Conservation (phyloP, 2,329 filamentous ascomycete species). For the Pestalotiopsis sp. region DNA sequence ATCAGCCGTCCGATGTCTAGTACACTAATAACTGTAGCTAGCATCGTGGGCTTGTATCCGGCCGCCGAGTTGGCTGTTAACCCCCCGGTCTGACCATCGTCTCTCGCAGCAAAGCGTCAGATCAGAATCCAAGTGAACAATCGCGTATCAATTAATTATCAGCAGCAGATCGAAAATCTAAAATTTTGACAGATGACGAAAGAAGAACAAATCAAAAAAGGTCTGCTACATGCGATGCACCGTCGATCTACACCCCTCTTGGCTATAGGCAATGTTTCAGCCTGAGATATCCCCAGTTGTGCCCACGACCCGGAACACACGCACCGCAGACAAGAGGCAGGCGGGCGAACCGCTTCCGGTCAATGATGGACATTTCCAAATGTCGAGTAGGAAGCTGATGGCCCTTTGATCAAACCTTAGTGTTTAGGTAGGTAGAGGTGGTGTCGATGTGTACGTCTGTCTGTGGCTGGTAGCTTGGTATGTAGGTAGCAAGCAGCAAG, state of each 20-base stretch:
- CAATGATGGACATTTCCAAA: slow-evolving; percentile 1
- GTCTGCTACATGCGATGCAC: background rate
- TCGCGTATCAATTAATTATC: background rate
- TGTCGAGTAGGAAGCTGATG: background rate
- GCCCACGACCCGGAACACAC: background rate
- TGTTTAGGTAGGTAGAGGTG: background rate
- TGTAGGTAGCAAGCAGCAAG: too few species aligned
- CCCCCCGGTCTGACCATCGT: too few species aligned
- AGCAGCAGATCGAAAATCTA: background rate
- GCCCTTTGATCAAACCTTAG: background rate
- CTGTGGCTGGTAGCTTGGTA: too few species aligned
- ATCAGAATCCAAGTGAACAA: background rate
- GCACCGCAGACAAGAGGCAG: background rate
- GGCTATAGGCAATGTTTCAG: slow-evolving; percentile 6
- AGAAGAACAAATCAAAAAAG: background rate
- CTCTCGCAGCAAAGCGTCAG: background rate
- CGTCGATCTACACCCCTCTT: background rate
- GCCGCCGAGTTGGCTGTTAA: too few species aligned
- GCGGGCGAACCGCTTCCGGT: background rate
- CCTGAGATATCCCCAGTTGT: background rate
- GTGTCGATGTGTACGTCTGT: too few species aligned
- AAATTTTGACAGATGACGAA: background rate
- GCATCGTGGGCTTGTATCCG: background rate
- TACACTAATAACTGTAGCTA: background rate
- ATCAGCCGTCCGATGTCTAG: background rate